Base-by-base conservation (phyloP, 129 eudicot species). In the Flaveria bidentis region DNA sequence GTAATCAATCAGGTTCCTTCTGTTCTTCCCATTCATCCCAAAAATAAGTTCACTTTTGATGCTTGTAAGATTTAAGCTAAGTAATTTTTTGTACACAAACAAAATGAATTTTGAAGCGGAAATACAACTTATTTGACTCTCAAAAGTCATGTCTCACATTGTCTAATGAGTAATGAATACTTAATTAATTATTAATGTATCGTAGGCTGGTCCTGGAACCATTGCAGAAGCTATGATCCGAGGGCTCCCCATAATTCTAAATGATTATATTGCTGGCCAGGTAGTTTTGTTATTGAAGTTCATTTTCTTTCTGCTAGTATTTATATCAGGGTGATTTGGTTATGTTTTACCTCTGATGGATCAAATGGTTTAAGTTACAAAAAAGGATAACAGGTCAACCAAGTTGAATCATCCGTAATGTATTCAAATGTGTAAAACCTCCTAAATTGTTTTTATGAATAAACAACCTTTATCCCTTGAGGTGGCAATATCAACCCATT, bases 181-280 rank as follows among this genome's bases (percentile, higher is more conserved):
- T 61, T 15, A 3, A 4, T 76, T 25, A 17, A 6, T 14, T 71
- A 17, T 76, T 83, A 70, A 69, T 56, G 60, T 68, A 44, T 55
- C 73, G 72, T 79, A 94, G 98, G 98, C 98, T 81, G 98, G 98
- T 66, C 98, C 98, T 1, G 98, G 98, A 67, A 91, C 98, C 36
- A 94, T 94, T 41, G 97, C 98, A 30, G 98, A 94, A 82, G 97
- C 98, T 50, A 94, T 91, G 97, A 94, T 94, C 71, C 85, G 93
- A 84, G 98, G 98, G 42, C 98, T 94, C 41, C 98, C 98, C 55
- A 91, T 94, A 60, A 91, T 94, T 70, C 76, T 94, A n/a, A 94
- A 94, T n/a, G 96, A 86, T 79, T 91, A 91, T 84, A 94, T 94
- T 69, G 98, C 98, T 25, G 98, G 98, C 18, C 98, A 94, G 98